Percentiles rank a stretch among this genome's conserved stretches.
Evolutionary conservation across 768 basidiomycete species (phyloP).

Genomic region (Russula sp.): DNA sequence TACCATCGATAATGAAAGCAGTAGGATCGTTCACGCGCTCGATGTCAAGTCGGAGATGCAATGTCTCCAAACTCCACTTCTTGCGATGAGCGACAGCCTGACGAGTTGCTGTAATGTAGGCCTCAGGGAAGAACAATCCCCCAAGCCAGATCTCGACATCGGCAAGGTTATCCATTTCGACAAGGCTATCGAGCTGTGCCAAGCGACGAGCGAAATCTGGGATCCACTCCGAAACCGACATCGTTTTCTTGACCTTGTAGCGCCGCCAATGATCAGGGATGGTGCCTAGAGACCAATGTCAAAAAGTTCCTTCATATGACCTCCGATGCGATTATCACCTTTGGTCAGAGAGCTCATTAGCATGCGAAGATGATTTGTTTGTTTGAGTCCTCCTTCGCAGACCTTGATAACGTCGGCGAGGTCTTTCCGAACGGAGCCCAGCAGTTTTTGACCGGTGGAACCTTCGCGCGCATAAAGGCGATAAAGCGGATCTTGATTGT

Average conservation of each 20-base stretch:
- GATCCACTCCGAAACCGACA: conserved; percentile 83
- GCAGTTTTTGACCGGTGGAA: conserved; percentile 67
- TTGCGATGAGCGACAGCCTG: conserved; percentile 93
- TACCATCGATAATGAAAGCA: conserved; percentile 86
- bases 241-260: conserved; percentile 79
- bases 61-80: conserved; percentile 87
- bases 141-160: conserved; percentile 87
- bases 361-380: conserved; percentile 91
- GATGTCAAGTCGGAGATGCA: conserved; percentile 73
- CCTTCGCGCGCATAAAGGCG: conserved; percentile 87
- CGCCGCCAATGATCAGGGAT: conserved; percentile 84
- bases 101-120: conserved; percentile 91
- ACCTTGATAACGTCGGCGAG: conserved; percentile 76
- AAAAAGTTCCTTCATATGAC: conserved; percentile 13
- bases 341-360: conserved; percentile 87
- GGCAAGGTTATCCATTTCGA: conserved; percentile 51
- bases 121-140: conserved; percentile 93
- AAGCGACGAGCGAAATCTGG: conserved; percentile 73
- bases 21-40: conserved; percentile 70
- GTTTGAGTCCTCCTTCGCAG: conserved; percentile 82
- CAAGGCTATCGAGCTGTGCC: conserved; percentile 72
- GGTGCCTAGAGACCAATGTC: conserved; percentile 46
- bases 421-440: conserved; percentile 75
- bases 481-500: conserved; percentile 77
- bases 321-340: conserved; percentile 40